Base-by-base conservation (phyloP, 352 stramenopile species). In the Phytophthora macrochlamydospora region DNA sequence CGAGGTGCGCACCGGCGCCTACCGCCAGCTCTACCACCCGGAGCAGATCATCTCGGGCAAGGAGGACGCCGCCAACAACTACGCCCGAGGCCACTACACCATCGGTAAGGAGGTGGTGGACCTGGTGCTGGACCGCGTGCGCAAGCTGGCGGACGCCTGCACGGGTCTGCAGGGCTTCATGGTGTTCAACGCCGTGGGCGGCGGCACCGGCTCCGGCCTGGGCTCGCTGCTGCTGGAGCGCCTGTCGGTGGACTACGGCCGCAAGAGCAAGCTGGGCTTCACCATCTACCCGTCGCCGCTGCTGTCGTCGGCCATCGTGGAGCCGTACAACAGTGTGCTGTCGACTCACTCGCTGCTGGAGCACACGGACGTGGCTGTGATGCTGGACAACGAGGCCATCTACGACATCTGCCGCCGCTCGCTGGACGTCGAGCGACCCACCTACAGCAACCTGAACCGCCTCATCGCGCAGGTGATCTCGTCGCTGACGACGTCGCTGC, bases 31-130 rank as follows among this genome's bases (percentile, higher is more conserved):
- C 42, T 99, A 99, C 82, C 97, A 99, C 75, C 97, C 97, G 4
- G 97, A 99, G 69, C 96, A 99, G 78, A 98, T 99, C 75, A 99
- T 99, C 74, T 97, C 89, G 48, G 97, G 97, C 75, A 99, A 99
- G 84, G 96, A 99, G 74, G 96, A 98, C 73, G 95, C 95, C 0
- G 89, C 87, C 24, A 97, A 97, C 76, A 97, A 93, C 67, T 92
- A 91, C 50, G 96, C 96, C 52, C 94, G 94, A 76, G 96, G 96
- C 60, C 94, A 98, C 81, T 96, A 95, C 79, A 96, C 85, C 45
- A 93, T 94, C 67, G 84, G 91, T 54, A 97, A 99, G 90, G 97
- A 99, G 76, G 97, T 98, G 54, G 93, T 99, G 24, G 97, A 99
- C 78, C 71, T 93, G 13, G 95, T 99, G 49, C 89, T 99, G 53